These are phyloP conservation scores for Chlamydomonas applanata DNA, from an alignment of 139 green algal species.

Conservation along the genomic window DNA sequence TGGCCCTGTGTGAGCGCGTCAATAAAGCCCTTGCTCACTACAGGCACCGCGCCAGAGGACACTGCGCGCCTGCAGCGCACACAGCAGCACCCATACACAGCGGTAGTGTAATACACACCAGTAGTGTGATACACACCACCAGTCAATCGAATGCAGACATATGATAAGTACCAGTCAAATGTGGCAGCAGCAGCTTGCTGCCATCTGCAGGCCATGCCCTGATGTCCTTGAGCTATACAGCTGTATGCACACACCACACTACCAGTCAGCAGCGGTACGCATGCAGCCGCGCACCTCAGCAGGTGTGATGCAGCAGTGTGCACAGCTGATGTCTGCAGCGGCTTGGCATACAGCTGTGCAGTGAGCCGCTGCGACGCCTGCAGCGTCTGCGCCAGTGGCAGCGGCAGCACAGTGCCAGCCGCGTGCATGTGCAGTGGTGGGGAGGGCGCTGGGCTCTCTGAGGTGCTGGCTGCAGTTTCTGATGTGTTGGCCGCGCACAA, in stretches of 20 bases:
- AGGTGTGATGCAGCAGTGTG: constrained; percentile 30
- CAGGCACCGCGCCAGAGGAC: not conserved
- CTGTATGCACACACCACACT: no score
- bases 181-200: no score
- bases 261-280: no score
- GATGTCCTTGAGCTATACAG: no score
- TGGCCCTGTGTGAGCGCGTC: no score
- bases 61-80: not conserved
- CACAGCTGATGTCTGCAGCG: constrained; percentile 29
- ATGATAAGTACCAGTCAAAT: no score
- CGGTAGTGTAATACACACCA: no score
- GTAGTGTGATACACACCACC: no score
- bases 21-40: no score
- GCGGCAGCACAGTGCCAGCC: not conserved
- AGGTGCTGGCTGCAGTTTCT: not conserved
- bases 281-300: not conserved
- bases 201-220: no score
- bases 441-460: not conserved
- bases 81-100: no score
- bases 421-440: not conserved
- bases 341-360: constrained; percentile 65
- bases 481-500: not conserved
- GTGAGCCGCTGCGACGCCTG: constrained; percentile 71
- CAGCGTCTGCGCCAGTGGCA: constrained; percentile 50
- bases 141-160: no score